Evolutionary conservation across 2,329 filamentous ascomycete species (phyloP), one percentile per base, ranked within the genome.

Genomic region (Ascocoryne sarcoides): DNA sequence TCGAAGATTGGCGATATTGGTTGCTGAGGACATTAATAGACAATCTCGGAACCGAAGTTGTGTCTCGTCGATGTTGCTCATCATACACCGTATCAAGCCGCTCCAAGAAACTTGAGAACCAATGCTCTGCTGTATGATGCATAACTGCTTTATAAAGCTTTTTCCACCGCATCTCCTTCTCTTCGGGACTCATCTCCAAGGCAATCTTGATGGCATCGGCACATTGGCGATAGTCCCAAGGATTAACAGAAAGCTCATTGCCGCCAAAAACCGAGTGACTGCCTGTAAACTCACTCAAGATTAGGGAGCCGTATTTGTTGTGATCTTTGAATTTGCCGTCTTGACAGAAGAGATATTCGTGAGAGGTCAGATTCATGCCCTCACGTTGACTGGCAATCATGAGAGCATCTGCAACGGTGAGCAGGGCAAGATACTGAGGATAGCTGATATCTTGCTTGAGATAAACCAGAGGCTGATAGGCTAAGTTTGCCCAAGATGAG

Each of bases 351-450:
- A 95, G 75, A 57, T 88, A 96, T 60, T 96, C 90, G 59, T 96
- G 92, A 4, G 84, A 89, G 0, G 90, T 95, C 41, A 96, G 65
- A 59, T 95, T 96, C 92, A 96, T 96, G 47, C 90, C 90, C 61
- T 96, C 90, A 38, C 92, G 86, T 53, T 96, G 79, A 58, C 87
- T 93, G 2, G 90, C 93, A 56, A 96, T 92, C 76, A 95, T 92
- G 36, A 96, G 69, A 2, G 83, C 84, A 64, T 96, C 89, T 2
- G 90, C 92, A 38, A 93, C 82, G 3, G 86, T 87, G 34, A 95
- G 72, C 5, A 96, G 69, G 2, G 89, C 90, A n/a, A 96, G 73
- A 55, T 95, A 96, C 58, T 95, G 89, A 0, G 84, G 71, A 58
- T 94, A 95, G 43, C 85, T 82, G 44, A 96, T 92, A 54, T 96